A percentile compares a stretch with the other conserved stretches of the same genome.
Evolutionary conservation across 2,329 filamentous ascomycete species (phyloP).

Genomic region (Calycina herbarum): DNA sequence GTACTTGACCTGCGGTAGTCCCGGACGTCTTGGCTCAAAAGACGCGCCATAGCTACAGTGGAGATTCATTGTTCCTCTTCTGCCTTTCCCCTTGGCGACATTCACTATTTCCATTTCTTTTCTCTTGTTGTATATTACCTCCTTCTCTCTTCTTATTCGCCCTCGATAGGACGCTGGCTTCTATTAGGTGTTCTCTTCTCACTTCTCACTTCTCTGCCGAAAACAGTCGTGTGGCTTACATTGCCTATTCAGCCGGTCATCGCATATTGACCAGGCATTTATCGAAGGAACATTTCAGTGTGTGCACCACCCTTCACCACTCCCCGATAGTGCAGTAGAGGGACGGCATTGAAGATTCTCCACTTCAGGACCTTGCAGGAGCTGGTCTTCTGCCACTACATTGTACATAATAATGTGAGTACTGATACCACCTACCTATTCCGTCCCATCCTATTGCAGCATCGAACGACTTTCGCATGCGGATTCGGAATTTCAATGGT

Average conservation of each 20-base stretch:
- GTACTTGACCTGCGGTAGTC: too few relatives aligned
- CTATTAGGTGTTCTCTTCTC: neutral
- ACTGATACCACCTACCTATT: neutral
- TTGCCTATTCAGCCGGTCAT: slow-evolving; percentile 10
- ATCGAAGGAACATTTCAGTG: neutral
- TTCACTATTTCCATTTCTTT: too few relatives aligned
- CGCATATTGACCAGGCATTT: neutral
- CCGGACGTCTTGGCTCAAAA: too few relatives aligned
- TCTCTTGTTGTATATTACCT: too few relatives aligned
- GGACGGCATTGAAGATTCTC: neutral
- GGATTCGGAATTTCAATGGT: neutral
- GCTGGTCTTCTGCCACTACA: slow-evolving; percentile 32
- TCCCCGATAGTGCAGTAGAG: neutral
- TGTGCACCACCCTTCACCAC: neutral
- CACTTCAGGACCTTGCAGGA: slow-evolving; percentile 22
- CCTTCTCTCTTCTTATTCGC: neutral
- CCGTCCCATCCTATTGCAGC: neutral
- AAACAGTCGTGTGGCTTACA: neutral
- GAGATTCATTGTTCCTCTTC: too few relatives aligned
- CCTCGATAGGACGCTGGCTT: neutral
- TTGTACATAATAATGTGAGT: slow-evolving; percentile 22
- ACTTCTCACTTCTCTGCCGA: neutral
- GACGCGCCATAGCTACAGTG: too few relatives aligned
- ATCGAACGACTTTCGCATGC: slow-evolving; percentile 1
- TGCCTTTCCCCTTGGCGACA: too few relatives aligned